Evolutionary conservation across 768 basidiomycete species (phyloP).

Genomic region (Pleurotus tuoliensis): DNA sequence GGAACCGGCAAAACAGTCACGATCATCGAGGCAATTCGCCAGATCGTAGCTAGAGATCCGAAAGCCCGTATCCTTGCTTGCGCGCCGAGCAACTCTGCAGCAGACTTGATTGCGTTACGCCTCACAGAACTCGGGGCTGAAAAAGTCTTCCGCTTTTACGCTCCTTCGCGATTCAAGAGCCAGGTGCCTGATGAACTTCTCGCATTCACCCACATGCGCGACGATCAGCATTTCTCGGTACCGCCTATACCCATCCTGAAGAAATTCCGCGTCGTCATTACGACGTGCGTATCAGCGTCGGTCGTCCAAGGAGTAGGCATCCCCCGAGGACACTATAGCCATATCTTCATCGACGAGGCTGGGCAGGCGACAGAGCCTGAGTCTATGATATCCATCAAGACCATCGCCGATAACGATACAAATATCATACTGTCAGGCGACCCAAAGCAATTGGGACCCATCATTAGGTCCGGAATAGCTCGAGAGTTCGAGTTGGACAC

Average conservation of each 20-base stretch:
- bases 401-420: conserved; percentile 47
- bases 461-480: conserved; percentile 57
- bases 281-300: conserved; percentile 63
- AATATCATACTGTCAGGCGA: conserved; percentile 66
- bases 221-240: conserved; percentile 34
- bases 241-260: conserved; percentile 25
- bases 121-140: conserved; percentile 29
- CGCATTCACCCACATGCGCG: conserved; percentile 26
- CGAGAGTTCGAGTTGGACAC: conserved; percentile 52
- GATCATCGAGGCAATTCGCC: conserved; percentile 54
- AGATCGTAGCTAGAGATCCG: conserved; percentile 37
- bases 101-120: conserved; percentile 51
- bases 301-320: conserved; percentile 54
- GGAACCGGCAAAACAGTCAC: conserved; percentile 70
- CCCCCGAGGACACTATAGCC: conserved; percentile 55
- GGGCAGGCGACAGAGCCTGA: conserved; percentile 73
- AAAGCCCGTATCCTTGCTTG: conserved; percentile 49
- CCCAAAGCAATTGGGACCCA: conserved; percentile 68
- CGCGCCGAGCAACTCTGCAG: conserved; percentile 64
- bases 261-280: conserved; percentile 50
- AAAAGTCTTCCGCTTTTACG: conserved; percentile 53
- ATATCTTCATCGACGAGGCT: conserved; percentile 71
- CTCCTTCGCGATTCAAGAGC: conserved; percentile 42
- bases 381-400: conserved; percentile 58
- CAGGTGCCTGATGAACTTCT: conserved; percentile 41